Evolutionary conservation across 2,329 filamentous ascomycete species (phyloP).

Genomic region (Coniochaeta prunicola): DNA sequence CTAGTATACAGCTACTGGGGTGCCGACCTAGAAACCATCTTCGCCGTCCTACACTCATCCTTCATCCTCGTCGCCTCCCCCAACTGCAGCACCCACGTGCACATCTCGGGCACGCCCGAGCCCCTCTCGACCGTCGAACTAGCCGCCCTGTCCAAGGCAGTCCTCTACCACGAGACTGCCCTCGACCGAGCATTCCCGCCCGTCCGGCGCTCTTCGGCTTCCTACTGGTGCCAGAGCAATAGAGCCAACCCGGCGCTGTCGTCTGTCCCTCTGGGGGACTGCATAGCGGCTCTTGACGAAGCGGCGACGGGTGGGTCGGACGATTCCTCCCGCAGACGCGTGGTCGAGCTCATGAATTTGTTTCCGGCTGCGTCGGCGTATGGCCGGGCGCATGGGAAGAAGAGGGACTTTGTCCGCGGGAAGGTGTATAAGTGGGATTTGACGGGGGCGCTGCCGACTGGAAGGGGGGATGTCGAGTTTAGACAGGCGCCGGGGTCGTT

Average conservation of each 20-base stretch:
- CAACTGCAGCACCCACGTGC: conserved; percentile 29
- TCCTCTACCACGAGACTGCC: conserved; percentile 25
- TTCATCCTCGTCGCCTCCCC: conserved; percentile 18
- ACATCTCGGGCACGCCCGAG: conserved; percentile 19
- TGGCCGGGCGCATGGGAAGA: conserved; percentile 21
- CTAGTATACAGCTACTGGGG: conserved; percentile 18
- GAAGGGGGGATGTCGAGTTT: conserved; percentile 27
- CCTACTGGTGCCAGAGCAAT: conserved; percentile 29
- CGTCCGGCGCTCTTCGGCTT: conserved; percentile 10
- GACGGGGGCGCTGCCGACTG: conserved; percentile 16
- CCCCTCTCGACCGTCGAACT: conserved; percentile 17
- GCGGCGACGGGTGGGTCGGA: conserved; percentile 6
- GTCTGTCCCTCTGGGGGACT: conserved; percentile 11
- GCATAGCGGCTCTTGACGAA: conserved; percentile 16
- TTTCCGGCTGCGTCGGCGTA: conserved; percentile 21
- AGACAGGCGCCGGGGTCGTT: conserved; percentile 26
- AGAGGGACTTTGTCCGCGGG: conserved; percentile 26
- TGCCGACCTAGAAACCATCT: conserved; percentile 22
- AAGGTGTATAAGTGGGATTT: conserved; percentile 34
- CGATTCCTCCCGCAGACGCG: not conserved
- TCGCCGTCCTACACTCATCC: conserved; percentile 15
- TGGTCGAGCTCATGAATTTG: conserved; percentile 24
- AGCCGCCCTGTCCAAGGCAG: conserved; percentile 21
- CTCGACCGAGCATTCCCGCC: conserved; percentile 24
- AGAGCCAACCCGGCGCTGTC: conserved; percentile 18